Base-by-base conservation (phyloP, 2,329 filamentous ascomycete species). In the Chalaropsis ovoidea region DNA sequence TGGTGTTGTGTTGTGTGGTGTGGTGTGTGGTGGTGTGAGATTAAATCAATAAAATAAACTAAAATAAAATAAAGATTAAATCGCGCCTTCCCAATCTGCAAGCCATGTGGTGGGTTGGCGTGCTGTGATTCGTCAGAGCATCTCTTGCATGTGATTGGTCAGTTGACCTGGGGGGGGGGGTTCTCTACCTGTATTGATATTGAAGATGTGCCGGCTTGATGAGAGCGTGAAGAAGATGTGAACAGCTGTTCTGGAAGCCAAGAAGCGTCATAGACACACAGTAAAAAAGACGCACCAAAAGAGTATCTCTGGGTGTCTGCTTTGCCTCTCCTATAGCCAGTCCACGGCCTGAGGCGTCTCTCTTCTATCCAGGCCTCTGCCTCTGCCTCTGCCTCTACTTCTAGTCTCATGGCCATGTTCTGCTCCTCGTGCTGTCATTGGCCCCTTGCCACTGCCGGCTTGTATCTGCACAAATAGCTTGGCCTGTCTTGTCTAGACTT, bases 101-200 rank as follows among this genome's bases (percentile, higher is more conserved):
- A 54, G 52, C 31, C 63, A 64, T 64, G 63, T 64, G 62, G 39
- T 43, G 35, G 22, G 17, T 56, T 43, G 41, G 61, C 24, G 61
- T 13, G 11, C 42, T 62, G 7, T 62, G 61, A 62, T 62, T 62
- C 13, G 61, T 17, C 17, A 13, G 11, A 22, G 7, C 49, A 42
- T 8, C 41, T 31, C 52, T 58, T 58, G 63, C 24, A 22, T 58
- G 49, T 58, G 63, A 64, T 64, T 64, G 63, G 63, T 15, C 52
- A 60, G 24, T 4, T 2, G 3, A 19, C n/a, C 27, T 35, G n/a
- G 27, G 17, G 27, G 52, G 13, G 3, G 17, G 24, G 52, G 17
- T 6, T 31, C 11, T 56, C 17, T 2, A 7, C 24, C 10, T 8
- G 31, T 1, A 13, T 10, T 35, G 11, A n/a, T 56, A 15, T 27